Evolutionary conservation across 192 early-diverging fungal genomes (phyloP), one percentile per base, ranked within the genome.

Genomic region (Linnemannia elongata): DNA sequence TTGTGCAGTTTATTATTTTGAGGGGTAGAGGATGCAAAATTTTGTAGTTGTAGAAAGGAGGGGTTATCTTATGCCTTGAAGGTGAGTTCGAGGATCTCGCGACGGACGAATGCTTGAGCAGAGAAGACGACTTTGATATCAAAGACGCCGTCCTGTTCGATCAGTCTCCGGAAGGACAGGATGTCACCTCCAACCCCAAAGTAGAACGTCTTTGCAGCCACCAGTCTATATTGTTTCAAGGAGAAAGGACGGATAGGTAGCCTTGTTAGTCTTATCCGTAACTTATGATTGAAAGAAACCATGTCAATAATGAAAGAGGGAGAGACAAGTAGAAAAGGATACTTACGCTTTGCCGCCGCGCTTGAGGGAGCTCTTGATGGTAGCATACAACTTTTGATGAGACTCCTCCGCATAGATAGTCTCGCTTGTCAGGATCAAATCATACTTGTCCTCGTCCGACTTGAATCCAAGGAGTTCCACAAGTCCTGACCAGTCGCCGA

Each of bases 151-250:
- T 92, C 91, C 38, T 88, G 75, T 33, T 90, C 81, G 27, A 97
- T 92, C 35, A 94, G 88, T 72, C 91, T 78, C 45, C 93, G 82
- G 86, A 99, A 99, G 54, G 94, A 89, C 24, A 95, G 88, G 41
- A 97, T 91, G 27, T 95, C 95, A 9, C 98, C 98, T 36, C 95
- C 93, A 3, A 97, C 97, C 33, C 98, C 98, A 94, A 99, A 99
- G 85, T 99, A 99, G 10, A 95, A 94, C 0, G 95, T 93, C 81
- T 99, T 99, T 77, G 97, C 97, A 24, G 97, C 97, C 12, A 99
- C 91, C 42, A 95, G 93, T 15, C 94, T 93, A 80, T n/a, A 77
- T 9, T 42, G n/a, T 33, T 17, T n/a, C 36, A 9, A 41, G 55
- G 36, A 2, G 38, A 71, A 33, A 17, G n/a, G 55, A 33, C 8